Percentiles rank a stretch among this genome's conserved stretches.
Evolutionary conservation across 257 asterid genomes (phyloP).

Genomic region (Rauvolfia tetraphylla): DNA sequence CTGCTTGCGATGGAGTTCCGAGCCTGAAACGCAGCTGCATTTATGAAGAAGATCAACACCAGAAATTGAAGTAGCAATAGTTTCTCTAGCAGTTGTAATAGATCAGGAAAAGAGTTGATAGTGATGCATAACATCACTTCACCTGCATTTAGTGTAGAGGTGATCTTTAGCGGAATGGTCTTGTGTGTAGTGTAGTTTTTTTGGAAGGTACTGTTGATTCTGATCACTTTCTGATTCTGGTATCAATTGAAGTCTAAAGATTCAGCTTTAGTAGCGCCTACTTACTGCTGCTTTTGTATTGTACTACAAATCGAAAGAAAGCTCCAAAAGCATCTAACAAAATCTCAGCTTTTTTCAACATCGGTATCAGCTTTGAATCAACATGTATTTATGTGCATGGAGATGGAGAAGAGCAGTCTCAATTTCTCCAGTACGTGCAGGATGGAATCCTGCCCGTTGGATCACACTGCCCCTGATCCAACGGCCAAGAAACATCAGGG

Average conservation of each 20-base stretch:
- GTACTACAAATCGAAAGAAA: background rate
- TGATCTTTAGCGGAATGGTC: slow-evolving; percentile 16
- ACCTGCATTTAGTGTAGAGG: slow-evolving; percentile 32
- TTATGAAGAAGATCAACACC: background rate
- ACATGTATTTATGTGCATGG: slow-evolving; percentile 21
- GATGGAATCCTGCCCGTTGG: no score
- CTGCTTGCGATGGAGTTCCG: no score
- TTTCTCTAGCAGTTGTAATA: background rate
- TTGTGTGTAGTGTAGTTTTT: slow-evolving; percentile 27
- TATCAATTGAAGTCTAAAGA: slow-evolving; percentile 13
- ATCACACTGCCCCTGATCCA: no score
- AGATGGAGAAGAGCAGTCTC: no score
- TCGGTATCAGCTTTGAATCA: background rate
- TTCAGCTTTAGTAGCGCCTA: slow-evolving; percentile 23
- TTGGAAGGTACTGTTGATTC: slow-evolving; percentile 1
- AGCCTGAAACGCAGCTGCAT: no score
- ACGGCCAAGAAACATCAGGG: no score
- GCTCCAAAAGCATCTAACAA: slow-evolving; percentile 10
- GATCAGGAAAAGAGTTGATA: background rate
- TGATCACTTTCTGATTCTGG: slow-evolving; percentile 30
- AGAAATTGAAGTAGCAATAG: background rate
- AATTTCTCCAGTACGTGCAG: no score
- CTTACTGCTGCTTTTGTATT: slow-evolving; percentile 13
- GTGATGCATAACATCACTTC: slow-evolving; percentile 25
- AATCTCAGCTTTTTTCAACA: background rate